Evolutionary conservation across 805 yeast genomes (phyloP), one percentile per base, ranked within the genome.

Genomic region (Clavispora carvajalis): DNA sequence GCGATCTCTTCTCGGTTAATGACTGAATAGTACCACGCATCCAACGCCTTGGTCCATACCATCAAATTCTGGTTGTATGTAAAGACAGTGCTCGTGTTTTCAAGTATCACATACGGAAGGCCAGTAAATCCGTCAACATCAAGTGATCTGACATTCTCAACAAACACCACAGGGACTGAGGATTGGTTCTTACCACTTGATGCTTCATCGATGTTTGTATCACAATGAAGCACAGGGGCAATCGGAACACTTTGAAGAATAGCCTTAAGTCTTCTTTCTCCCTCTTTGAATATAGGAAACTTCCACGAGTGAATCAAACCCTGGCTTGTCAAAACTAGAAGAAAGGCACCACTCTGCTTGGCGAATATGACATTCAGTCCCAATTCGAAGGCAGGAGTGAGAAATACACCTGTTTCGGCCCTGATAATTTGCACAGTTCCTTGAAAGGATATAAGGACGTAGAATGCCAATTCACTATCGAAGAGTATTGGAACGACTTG

Each of bases 371-470:
- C 58, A 37, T 69, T 68, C 11, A 60, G 60, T 0, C 85, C 85
- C 3, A 80, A 40, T 51, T 79, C 82, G 9, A 79, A 53, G 9
- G 69, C 57, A 2, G 85, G 80, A 36, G 65, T 53, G 1, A 70
- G 45, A 22, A 63, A 62, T 18, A 71, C 53, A 0, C 85, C 85
- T 6, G 69, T 48, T 6, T 60, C 57, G 0, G 74, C 64, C 1
- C 73, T 58, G 7, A 73, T 49, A 0, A 78, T 47, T 44, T 74
- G 70, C 11, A 82, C 49, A 0, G 77, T 59, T 0, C 89, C 89
- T 22, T 72, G 65, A 35, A 80, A 80, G 0, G 86, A 78, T 0
- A 82, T 69, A 17, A 79, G 54, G 9, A 74, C 73, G 67, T 81
- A 74, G 50, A 65, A 79, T 12, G 54, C 49, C 8, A 67, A 62